phyloP scores from a whole-genome alignment of 192 early-diverging fungal species.

The Paraglomus occultum region DNA sequence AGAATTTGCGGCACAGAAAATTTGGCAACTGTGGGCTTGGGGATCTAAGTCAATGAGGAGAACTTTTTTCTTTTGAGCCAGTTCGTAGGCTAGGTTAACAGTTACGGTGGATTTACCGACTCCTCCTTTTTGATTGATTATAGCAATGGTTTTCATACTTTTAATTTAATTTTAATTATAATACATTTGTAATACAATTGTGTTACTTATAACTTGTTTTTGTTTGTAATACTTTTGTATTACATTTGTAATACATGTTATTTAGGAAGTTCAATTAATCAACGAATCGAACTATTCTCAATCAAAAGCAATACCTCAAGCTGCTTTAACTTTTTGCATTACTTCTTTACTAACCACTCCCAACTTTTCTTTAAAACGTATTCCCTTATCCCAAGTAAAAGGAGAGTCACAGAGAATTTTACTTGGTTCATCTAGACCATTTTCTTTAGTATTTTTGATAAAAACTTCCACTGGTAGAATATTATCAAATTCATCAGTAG shows the following conservation, averaged over 20 bases:
- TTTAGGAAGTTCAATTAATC: no score
- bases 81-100: conserved; percentile 7
- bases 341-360: neutral
- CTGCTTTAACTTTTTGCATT: conserved; percentile 2
- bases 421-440: neutral
- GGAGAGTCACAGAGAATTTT: conserved; percentile 10
- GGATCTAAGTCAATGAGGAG: neutral
- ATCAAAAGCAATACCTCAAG: conserved; percentile 8
- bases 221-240: no score
- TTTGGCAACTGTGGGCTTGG: no score
- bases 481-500: conserved; percentile 8
- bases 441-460: neutral
- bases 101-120: conserved; percentile 2
- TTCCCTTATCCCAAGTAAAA: conserved; percentile 3
- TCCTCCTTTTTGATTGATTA: conserved; percentile 10
- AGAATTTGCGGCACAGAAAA: no score
- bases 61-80: conserved; percentile 6
- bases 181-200: no score
- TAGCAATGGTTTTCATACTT: no score
- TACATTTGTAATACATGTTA: no score
- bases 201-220: no score
- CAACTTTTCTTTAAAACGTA: conserved; percentile 6
- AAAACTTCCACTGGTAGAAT: conserved; percentile 8
- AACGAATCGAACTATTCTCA: no score
- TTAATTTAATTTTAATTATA: no score